A percentile compares a stretch with the other conserved stretches of the same genome.
Evolutionary conservation across 257 asterid genomes (phyloP).

Genomic region (Paulownia fortunei): DNA sequence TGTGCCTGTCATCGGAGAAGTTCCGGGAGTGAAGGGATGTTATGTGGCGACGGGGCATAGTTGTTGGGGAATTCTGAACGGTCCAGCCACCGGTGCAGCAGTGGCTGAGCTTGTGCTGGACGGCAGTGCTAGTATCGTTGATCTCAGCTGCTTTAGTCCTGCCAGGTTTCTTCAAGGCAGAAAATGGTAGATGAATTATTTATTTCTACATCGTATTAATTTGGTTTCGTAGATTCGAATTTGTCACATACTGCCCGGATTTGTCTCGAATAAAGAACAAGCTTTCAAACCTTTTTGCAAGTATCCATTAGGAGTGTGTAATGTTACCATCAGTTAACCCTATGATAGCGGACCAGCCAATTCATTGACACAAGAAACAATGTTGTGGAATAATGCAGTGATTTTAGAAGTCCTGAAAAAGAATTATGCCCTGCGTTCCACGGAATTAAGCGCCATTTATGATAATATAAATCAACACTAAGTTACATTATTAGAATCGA

Average conservation of each 20-base stretch:
- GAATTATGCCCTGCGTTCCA: too few relatives aligned
- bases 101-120: constrained; percentile 79
- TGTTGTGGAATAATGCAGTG: neutral
- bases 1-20: constrained; percentile 78
- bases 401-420: neutral
- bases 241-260: neutral
- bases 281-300: neutral
- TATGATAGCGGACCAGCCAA: neutral
- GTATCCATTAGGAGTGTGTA: too few relatives aligned
- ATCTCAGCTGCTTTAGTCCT: constrained; percentile 65
- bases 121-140: constrained; percentile 58
- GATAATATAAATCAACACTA: neutral
- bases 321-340: neutral
- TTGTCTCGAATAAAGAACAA: neutral
- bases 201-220: neutral
- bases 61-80: constrained; percentile 96
- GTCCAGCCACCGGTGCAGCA: constrained; percentile 93
- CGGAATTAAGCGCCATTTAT: neutral
- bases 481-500: neutral
- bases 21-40: constrained; percentile 77
- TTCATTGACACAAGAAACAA: neutral
- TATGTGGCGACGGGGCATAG: constrained; percentile 88
- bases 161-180: constrained; percentile 50
- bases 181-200: constrained; percentile 19
- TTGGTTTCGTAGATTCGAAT: neutral